Evolutionary conservation across 345 rosid genomes (phyloP), one percentile per base, ranked within the genome.

Genomic region (Carallia pectinifolia): DNA sequence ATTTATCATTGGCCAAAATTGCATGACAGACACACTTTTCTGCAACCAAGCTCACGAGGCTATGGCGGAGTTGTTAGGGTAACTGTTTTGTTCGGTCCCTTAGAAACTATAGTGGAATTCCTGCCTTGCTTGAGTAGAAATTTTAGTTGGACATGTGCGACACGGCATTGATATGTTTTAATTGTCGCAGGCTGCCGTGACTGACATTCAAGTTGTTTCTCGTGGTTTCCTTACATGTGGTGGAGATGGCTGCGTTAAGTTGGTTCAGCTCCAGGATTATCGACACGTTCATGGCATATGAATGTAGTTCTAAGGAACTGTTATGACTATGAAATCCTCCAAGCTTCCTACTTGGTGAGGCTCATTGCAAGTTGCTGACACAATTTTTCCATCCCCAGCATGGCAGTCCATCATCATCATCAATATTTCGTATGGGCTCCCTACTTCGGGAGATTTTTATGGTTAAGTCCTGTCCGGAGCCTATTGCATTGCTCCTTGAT

Each of bases 51-150:
- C 75, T 84, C 96, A 23, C 85, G 93, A 56, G 97, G 97, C 61
- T 90, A 82, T 72, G 93, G 98, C 5, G 97, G 97, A 72, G 90
- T 93, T 59, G 86, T 84, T 52, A 84, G 96, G 91, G 98, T 93
- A 86, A 75, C 18, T 30, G 55, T 47, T 65, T 65, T 5, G 13
- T 37, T 56, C 1, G 33, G 19, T 61, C 5, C 8, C 52, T 68
- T 52, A 1, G 50, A 44, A 44, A 44, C 17, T 44, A n/a, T 53
- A 36, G 18, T 50, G 27, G 16, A 30, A 36, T 50, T 36, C 3
- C 56, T 59, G 56, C 18, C 33, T 36, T 79, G 50, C n/a, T 50
- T 71, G 39, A 30, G 9, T 18, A 4, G 58, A 34, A 52, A 17
- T 27, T 47, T 48, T 8, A 16, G 40, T 1, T 29, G 1, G 30